A percentile compares a stretch with the other conserved stretches of the same genome.
These are phyloP conservation scores for Fusarium neocosmosporiellum DNA, from an alignment of 2,329 filamentous ascomycete species.

Conservation along the genomic window DNA sequence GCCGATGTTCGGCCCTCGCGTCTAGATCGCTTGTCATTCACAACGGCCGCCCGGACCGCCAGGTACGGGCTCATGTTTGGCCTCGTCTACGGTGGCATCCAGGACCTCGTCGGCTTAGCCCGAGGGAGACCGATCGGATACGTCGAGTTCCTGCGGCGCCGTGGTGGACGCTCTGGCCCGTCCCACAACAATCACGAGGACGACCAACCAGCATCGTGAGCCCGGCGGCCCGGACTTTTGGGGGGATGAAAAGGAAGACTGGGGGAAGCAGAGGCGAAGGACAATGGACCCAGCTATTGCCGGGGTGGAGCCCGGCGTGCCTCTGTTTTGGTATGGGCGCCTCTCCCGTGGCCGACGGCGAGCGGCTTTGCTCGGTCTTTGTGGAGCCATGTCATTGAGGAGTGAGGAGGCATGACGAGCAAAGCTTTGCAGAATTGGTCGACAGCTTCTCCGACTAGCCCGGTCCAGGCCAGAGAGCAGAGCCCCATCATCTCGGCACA, in stretches of 20 bases:
- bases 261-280: neutral
- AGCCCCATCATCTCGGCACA: slow-evolving; percentile 19
- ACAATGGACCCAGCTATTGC: neutral
- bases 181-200: slow-evolving; percentile 15
- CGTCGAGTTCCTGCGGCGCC: slow-evolving; percentile 72
- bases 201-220: slow-evolving; percentile 31
- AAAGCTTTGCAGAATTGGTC: slow-evolving; percentile 27
- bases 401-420: slow-evolving; percentile 6
- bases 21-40: slow-evolving; percentile 81
- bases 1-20: slow-evolving; percentile 45
- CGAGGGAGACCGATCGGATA: slow-evolving; percentile 81
- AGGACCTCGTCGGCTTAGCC: slow-evolving; percentile 77
- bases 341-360: slow-evolving; percentile 29
- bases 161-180: slow-evolving; percentile 36
- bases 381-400: slow-evolving; percentile 31
- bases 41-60: slow-evolving; percentile 81
- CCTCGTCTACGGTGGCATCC: slow-evolving; percentile 80
- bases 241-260: neutral
- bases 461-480: slow-evolving; percentile 19
- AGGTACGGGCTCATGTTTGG: slow-evolving; percentile 84
- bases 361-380: slow-evolving; percentile 38
- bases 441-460: neutral
- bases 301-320: slow-evolving; percentile 13
- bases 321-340: slow-evolving; percentile 31
- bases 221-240: slow-evolving; percentile 10